Evolutionary conservation across 192 early-diverging fungal genomes (phyloP).

Genomic region (Linnemannia schmuckeri): DNA sequence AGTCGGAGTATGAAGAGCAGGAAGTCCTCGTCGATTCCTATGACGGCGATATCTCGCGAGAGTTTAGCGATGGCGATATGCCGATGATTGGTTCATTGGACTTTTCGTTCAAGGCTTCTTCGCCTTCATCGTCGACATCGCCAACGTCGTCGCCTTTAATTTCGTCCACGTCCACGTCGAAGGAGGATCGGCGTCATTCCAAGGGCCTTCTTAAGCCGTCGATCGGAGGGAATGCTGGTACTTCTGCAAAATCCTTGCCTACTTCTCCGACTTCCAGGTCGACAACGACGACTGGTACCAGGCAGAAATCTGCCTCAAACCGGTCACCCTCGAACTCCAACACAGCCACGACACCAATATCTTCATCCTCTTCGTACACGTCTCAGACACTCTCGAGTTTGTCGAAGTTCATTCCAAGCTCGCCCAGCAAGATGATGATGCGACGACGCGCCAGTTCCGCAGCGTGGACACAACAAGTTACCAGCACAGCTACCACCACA

Average conservation of each 20-base stretch:
- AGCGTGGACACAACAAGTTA: neutral
- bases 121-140: too few species aligned
- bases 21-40: conserved; percentile 33
- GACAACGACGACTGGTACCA: too few species aligned
- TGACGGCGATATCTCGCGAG: conserved; percentile 1
- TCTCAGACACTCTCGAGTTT: conserved; percentile 22
- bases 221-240: neutral
- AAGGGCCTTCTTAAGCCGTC: neutral
- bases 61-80: neutral
- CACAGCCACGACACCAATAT: neutral
- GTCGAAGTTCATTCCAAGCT: conserved; percentile 27
- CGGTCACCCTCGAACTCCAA: neutral
- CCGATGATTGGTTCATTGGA: neutral
- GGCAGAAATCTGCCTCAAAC: neutral
- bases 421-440: conserved; percentile 24
- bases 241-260: neutral
- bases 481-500: neutral
- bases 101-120: neutral
- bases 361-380: neutral
- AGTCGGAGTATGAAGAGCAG: conserved; percentile 29
- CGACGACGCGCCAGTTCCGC: conserved; percentile 20
- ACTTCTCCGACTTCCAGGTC: neutral
- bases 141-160: neutral
- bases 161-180: neutral
- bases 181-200: neutral